A percentile compares a stretch with the other conserved stretches of the same genome.
phyloP scores from a whole-genome alignment of 2,329 filamentous ascomycete genomes.

The Fusarium sp. region DNA sequence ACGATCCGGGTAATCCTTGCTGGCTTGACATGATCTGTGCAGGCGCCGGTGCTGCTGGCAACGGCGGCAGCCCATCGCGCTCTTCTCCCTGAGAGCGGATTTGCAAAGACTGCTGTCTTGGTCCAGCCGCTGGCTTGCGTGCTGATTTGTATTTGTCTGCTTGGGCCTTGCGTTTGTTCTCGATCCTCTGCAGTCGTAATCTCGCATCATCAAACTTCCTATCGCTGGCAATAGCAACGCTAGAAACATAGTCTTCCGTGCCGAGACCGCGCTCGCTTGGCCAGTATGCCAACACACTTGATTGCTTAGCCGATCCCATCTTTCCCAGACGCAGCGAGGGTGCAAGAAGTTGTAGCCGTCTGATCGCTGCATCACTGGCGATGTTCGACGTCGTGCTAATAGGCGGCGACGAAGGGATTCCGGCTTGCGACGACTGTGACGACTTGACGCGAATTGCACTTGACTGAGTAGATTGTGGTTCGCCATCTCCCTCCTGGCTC shows the following conservation, averaged over 20 bases:
- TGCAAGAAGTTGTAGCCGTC: constrained; percentile 49
- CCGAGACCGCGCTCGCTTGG: constrained; percentile 50
- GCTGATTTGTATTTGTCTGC: constrained; percentile 49
- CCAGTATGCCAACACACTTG: constrained; percentile 51
- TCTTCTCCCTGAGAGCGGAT: constrained; percentile 23
- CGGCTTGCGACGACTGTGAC: constrained; percentile 37
- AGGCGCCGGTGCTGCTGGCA: constrained; percentile 34
- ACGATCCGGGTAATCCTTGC: constrained; percentile 45
- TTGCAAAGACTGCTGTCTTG: constrained; percentile 22
- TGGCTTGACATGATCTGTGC: constrained; percentile 51
- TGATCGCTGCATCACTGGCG: constrained; percentile 44
- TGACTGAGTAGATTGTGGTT: constrained; percentile 19
- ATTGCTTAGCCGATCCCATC: constrained; percentile 42
- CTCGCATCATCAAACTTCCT: constrained; percentile 49
- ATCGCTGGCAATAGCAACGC: constrained; percentile 49
- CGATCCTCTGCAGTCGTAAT: constrained; percentile 47
- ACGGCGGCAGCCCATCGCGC: constrained; percentile 21
- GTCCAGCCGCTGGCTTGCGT: not conserved
- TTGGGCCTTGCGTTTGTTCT: constrained; percentile 47
- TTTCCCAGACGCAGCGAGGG: constrained; percentile 43
- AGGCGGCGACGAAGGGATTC: constrained; percentile 41
- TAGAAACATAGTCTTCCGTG: constrained; percentile 51
- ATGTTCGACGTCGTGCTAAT: constrained; percentile 14
- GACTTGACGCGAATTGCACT: constrained; percentile 36
- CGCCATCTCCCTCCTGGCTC: constrained; percentile 12